Evolutionary conservation across 805 yeast genomes (phyloP).

Genomic region (Lachancea meyersii): DNA sequence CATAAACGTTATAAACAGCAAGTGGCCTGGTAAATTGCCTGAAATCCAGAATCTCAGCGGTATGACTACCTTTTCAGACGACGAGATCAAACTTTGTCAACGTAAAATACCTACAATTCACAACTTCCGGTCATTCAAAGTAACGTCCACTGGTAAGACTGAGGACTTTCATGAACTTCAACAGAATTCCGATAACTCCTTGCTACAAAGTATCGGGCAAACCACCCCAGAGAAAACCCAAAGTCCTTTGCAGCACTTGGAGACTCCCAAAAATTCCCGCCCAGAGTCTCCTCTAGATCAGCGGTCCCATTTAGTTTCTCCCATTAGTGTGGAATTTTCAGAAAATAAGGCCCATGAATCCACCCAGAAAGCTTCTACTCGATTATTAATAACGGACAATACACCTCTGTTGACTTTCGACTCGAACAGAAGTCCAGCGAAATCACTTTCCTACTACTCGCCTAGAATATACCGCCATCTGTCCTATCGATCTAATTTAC

Average conservation of each 20-base stretch:
- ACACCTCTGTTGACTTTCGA: constrained; percentile 4
- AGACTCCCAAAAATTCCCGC: neutral
- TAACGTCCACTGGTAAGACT: constrained; percentile 13
- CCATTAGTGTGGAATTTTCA: neutral
- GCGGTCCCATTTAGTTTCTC: neutral
- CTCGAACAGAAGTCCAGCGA: constrained; percentile 24
- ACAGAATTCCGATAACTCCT: neutral
- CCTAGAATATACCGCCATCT: constrained; percentile 28
- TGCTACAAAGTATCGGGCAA: neutral
- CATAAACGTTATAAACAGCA: constrained; percentile 59
- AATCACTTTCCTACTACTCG: constrained; percentile 30
- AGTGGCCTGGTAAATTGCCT: constrained; percentile 50
- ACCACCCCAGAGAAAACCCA: neutral
- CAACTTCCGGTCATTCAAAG: constrained; percentile 56
- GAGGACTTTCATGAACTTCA: neutral
- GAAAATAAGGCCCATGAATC: neutral
- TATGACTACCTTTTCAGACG: constrained; percentile 50
- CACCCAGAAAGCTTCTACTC: neutral
- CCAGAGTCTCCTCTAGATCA: neutral
- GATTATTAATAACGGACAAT: neutral
- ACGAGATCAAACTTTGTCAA: constrained; percentile 64
- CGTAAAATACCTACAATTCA: constrained; percentile 62
- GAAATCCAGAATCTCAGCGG: constrained; percentile 58
- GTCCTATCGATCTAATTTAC: constrained; percentile 26
- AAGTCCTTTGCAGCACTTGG: neutral